Conservation (phyloP, 441 rosid species). For the Eugenia klotzschiana region DNA sequence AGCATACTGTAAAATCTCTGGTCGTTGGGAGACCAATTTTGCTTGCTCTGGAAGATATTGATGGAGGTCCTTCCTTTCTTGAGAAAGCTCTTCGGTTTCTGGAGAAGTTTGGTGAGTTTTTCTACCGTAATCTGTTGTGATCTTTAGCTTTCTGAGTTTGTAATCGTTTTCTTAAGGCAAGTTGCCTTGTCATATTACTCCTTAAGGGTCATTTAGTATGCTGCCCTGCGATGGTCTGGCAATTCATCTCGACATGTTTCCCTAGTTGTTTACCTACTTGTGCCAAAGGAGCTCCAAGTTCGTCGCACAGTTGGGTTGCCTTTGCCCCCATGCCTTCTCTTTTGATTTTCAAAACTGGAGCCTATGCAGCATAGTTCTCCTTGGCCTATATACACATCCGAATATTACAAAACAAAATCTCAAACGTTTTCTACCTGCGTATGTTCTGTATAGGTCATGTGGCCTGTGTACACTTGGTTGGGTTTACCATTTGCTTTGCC, state of each 20-base stretch:
- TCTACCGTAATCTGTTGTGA: background rate
- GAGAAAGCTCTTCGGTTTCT: slow-evolving; percentile 95
- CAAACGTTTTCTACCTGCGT: background rate
- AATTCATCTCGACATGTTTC: background rate
- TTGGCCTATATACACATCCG: background rate
- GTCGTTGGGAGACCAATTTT: slow-evolving; percentile 98
- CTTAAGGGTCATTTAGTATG: background rate
- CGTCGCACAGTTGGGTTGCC: background rate
- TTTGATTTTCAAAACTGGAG: background rate
- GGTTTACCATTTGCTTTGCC: background rate
- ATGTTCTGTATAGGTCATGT: background rate
- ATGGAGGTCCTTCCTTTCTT: slow-evolving; percentile 94
- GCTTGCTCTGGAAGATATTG: slow-evolving; percentile 98
- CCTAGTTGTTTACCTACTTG: background rate
- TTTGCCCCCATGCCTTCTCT: background rate
- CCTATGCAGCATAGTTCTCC: background rate
- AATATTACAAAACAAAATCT: background rate
- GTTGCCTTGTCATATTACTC: background rate
- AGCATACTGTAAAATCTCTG: slow-evolving; percentile 75
- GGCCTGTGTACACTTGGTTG: background rate
- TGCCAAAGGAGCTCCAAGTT: background rate
- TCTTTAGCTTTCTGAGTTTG: background rate
- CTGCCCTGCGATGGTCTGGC: background rate
- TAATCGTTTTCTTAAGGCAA: background rate
- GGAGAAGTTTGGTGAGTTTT: slow-evolving; percentile 72